phyloP scores from a whole-genome alignment of 257 asterid genomes.

The Henckelia pumila region DNA sequence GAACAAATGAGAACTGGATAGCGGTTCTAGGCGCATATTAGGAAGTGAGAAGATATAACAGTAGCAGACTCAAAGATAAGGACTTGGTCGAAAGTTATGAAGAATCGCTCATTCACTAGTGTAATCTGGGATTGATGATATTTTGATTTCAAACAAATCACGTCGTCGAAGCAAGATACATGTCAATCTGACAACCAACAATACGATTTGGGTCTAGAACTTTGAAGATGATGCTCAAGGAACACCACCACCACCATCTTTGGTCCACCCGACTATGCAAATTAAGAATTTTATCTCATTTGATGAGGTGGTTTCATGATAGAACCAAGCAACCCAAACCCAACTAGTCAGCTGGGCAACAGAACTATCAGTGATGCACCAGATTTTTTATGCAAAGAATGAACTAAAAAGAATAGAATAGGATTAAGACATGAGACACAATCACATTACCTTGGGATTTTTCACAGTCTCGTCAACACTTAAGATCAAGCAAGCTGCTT shows the following conservation, averaged over 20 bases:
- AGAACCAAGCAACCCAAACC: not conserved
- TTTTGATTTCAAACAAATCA: not conserved
- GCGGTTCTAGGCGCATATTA: not conserved
- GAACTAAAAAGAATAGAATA: not conserved
- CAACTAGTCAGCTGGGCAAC: not conserved
- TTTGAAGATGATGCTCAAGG: not conserved
- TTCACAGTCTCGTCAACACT: conserved; percentile 88
- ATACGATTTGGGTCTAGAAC: not conserved
- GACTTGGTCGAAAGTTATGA: not conserved
- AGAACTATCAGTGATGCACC: not conserved
- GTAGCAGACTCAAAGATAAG: not conserved
- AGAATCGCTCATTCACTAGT: not conserved
- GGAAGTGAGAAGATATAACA: too few species aligned
- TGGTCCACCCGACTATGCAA: not conserved
- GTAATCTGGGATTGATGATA: not conserved
- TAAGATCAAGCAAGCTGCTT: conserved; percentile 83
- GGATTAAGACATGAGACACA: not conserved
- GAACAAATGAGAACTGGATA: not conserved
- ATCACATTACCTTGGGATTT: conserved; percentile 68
- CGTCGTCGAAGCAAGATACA: not conserved
- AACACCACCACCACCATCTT: not conserved
- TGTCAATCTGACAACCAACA: not conserved
- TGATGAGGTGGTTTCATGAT: not conserved
- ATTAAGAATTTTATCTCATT: not conserved
- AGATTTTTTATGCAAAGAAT: not conserved